Percentiles rank a stretch among this genome's conserved stretches.
Conservation (phyloP, 345 rosid genomes). For the Eucalyptus curtisii region DNA sequence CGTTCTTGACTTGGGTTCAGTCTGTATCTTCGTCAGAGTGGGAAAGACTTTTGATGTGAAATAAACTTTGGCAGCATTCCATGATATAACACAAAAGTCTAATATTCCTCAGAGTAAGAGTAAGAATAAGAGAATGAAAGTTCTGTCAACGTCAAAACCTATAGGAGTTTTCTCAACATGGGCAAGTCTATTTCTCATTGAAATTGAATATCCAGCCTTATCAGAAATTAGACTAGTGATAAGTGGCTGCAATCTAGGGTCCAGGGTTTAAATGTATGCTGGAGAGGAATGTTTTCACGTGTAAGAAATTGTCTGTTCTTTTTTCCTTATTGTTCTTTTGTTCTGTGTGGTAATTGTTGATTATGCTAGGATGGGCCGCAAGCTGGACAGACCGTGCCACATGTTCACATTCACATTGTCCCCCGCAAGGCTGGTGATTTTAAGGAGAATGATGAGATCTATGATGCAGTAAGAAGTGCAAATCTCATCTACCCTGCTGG, state of each 20-base stretch:
- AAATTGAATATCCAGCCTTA: not conserved
- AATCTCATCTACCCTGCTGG: not conserved
- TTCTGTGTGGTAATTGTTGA: not conserved
- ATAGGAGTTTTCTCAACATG: too few relatives aligned
- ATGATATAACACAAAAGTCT: too few relatives aligned
- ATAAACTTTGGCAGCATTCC: too few relatives aligned
- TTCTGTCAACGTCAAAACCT: too few relatives aligned
- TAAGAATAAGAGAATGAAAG: too few relatives aligned
- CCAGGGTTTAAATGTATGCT: not conserved
- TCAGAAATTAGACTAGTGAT: not conserved
- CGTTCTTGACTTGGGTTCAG: too few relatives aligned
- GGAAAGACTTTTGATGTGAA: too few relatives aligned
- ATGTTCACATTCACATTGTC: not conserved
- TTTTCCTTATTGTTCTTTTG: not conserved
- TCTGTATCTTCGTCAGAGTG: too few relatives aligned
- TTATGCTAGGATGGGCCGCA: slow-evolving; percentile 12
- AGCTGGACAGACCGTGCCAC: not conserved
- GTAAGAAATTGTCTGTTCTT: not conserved
- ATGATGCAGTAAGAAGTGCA: slow-evolving; percentile 54
- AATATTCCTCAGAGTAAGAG: too few relatives aligned
- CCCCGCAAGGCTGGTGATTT: slow-evolving; percentile 68
- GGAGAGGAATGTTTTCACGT: not conserved
- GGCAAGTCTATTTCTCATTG: not conserved
- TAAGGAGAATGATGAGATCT: slow-evolving; percentile 82
- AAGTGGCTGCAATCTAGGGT: not conserved